Conservation (phyloP, 805 yeast species). For the Candida succiphila region DNA sequence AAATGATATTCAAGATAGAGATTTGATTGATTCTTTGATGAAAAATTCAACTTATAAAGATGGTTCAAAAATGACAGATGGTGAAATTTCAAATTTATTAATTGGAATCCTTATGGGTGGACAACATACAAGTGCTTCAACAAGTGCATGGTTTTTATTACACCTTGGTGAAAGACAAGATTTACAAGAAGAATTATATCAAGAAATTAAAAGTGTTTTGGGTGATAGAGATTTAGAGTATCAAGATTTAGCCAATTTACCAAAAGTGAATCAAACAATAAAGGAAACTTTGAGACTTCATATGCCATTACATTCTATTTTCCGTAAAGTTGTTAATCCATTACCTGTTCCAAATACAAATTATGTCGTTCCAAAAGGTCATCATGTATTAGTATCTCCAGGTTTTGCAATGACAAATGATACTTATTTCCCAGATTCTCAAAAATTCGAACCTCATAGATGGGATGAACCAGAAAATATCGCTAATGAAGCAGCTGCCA, state of each 20-base stretch:
- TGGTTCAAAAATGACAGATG: conserved; percentile 89
- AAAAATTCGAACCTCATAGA: conserved; percentile 72
- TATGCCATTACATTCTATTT: conserved; percentile 91
- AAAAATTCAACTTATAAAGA: conserved; percentile 80
- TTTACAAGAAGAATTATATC: conserved; percentile 69
- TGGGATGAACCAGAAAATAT: conserved; percentile 44
- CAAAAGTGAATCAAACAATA: conserved; percentile 71
- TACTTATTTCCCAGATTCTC: conserved; percentile 70
- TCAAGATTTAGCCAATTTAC: conserved; percentile 76
- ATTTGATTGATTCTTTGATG: conserved; percentile 83
- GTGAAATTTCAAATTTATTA: conserved; percentile 85
- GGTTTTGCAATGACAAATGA: conserved; percentile 81
- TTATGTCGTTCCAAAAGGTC: conserved; percentile 81
- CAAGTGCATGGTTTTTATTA: conserved; percentile 89
- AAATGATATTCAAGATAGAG: conserved; percentile 77
- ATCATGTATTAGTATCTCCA: conserved; percentile 86
- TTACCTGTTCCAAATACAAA: conserved; percentile 70
- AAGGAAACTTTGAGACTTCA: conserved; percentile 94
- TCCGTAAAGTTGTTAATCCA: conserved; percentile 79
- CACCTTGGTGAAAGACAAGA: conserved; percentile 86
- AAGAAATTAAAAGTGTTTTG: conserved; percentile 62
- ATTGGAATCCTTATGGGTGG: conserved; percentile 99
- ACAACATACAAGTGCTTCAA: conserved; percentile 95
- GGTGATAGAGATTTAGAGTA: conserved; percentile 59
- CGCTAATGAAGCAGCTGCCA: conserved; percentile 25